Evolutionary conservation across 2,329 filamentous ascomycete genomes (phyloP).

Genomic region (Septoria linicola): DNA sequence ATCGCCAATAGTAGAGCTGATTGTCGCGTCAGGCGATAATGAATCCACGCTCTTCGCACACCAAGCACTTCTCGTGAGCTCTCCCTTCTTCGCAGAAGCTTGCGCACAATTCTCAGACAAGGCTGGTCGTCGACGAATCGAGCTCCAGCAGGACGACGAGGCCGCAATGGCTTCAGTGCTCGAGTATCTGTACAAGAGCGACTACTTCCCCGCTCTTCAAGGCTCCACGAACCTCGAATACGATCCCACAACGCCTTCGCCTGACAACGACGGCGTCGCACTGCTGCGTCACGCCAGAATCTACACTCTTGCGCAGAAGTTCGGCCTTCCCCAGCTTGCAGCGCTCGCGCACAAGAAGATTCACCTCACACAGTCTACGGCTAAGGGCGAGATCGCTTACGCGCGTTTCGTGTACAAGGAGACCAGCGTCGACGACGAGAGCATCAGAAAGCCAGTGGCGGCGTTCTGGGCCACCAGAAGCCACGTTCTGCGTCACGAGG

Average conservation of each 20-base stretch:
- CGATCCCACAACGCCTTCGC: slow-evolving; percentile 62
- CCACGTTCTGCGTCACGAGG: slow-evolving; percentile 79
- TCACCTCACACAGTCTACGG: slow-evolving; percentile 83
- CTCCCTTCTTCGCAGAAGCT: slow-evolving; percentile 69
- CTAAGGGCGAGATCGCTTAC: slow-evolving; percentile 86
- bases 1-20: slow-evolving; percentile 49
- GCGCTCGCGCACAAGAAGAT: slow-evolving; percentile 83
- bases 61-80: slow-evolving; percentile 70
- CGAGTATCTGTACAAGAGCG: slow-evolving; percentile 79
- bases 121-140: slow-evolving; percentile 61
- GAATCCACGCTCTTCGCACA: slow-evolving; percentile 72
- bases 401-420: slow-evolving; percentile 86
- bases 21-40: slow-evolving; percentile 52
- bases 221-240: slow-evolving; percentile 65
- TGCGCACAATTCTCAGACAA: slow-evolving; percentile 61
- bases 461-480: slow-evolving; percentile 83
- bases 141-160: slow-evolving; percentile 65
- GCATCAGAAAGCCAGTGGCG: slow-evolving; percentile 79
- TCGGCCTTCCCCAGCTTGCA: slow-evolving; percentile 65
- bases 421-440: slow-evolving; percentile 66
- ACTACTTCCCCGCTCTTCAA: slow-evolving; percentile 73
- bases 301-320: slow-evolving; percentile 83
- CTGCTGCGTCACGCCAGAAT: slow-evolving; percentile 85
- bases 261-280: slow-evolving; percentile 77
- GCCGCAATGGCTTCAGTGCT: slow-evolving; percentile 76